phyloP scores from a whole-genome alignment of 495 filamentous ascomycete genomes.

The Pseudomonodictys pantanalensis region DNA sequence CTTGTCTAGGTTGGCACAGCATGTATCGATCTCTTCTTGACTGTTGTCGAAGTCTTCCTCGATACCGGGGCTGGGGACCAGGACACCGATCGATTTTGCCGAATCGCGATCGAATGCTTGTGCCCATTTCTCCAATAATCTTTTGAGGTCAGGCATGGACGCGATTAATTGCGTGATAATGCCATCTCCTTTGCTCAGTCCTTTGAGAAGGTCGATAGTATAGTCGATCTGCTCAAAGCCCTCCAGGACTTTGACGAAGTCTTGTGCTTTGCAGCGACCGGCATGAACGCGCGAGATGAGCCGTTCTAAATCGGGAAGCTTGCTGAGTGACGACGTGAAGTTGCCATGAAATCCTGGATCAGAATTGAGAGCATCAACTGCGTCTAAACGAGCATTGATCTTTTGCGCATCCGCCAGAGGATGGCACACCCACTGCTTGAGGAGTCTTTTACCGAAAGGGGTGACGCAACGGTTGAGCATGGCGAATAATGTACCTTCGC shows the following conservation, averaged over 20 bases:
- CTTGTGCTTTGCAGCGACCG: conserved; percentile 77
- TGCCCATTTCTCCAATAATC: conserved; percentile 80
- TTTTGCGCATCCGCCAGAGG: conserved; percentile 79
- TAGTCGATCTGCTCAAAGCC: conserved; percentile 97
- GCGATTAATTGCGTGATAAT: conserved; percentile 79
- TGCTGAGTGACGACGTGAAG: conserved; percentile 79
- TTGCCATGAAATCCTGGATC: conserved; percentile 73
- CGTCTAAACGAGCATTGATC: conserved; percentile 94
- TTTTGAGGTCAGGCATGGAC: conserved; percentile 78
- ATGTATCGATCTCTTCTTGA: conserved; percentile 68
- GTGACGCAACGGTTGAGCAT: conserved; percentile 93
- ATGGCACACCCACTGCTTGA: conserved; percentile 97
- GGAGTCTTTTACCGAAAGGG: conserved; percentile 94
- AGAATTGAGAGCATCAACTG: conserved; percentile 87
- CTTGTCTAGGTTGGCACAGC: conserved; percentile 67
- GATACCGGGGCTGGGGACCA: conserved; percentile 85
- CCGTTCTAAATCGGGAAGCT: conserved; percentile 91
- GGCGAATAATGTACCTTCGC: conserved; percentile 81
- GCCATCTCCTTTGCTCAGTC: conserved; percentile 68
- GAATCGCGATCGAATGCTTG: conserved; percentile 84
- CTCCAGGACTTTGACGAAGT: conserved; percentile 91
- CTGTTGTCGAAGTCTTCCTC: conserved; percentile 91
- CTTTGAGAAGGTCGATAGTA: conserved; percentile 72
- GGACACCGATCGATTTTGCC: conserved; percentile 69
- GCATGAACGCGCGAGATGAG: conserved; percentile 95